These are phyloP conservation scores for Chaetomiaceae sp. DNA, from an alignment of 2,329 filamentous ascomycete species.

Conservation along the genomic window DNA sequence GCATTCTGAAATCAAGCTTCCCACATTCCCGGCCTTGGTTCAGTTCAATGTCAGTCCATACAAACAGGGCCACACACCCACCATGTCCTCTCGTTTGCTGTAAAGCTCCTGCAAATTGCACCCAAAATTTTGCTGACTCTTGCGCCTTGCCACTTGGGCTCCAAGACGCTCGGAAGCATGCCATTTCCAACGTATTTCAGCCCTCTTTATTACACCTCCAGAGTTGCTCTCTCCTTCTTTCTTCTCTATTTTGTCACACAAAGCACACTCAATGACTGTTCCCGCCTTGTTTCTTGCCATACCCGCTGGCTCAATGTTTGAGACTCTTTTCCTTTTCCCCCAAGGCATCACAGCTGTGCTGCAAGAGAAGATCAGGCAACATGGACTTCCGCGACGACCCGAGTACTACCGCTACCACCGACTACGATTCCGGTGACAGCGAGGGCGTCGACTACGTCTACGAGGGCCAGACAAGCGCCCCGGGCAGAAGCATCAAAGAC, in stretches of 20 bases:
- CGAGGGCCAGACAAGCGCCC: constrained; percentile 9
- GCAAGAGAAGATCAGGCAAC: constrained; percentile 18
- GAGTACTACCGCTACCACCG: constrained; percentile 22
- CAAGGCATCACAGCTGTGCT: constrained; percentile 18
- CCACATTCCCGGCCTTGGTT: too few species aligned
- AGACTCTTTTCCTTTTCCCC: constrained; percentile 17
- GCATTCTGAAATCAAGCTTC: too few species aligned
- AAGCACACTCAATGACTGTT: neutral
- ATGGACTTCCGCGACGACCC: constrained; percentile 21
- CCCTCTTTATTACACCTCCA: too few species aligned
- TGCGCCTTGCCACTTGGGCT: constrained; percentile 10
- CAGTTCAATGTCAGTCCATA: neutral
- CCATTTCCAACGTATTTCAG: constrained; percentile 1
- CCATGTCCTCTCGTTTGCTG: too few species aligned
- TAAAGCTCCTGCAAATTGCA: too few species aligned
- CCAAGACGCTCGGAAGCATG: neutral
- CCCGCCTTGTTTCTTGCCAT: neutral
- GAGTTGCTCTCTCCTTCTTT: neutral
- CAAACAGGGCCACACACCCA: constrained; percentile 5
- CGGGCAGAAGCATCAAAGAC: constrained; percentile 7
- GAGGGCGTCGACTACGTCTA: constrained; percentile 23
- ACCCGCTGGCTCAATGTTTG: constrained; percentile 17
- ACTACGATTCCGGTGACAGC: constrained; percentile 27
- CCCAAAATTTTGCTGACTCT: neutral
- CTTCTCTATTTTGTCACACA: neutral